phyloP scores from a whole-genome alignment of 2,329 filamentous ascomycete species.

The Epicoccum sorghinum region DNA sequence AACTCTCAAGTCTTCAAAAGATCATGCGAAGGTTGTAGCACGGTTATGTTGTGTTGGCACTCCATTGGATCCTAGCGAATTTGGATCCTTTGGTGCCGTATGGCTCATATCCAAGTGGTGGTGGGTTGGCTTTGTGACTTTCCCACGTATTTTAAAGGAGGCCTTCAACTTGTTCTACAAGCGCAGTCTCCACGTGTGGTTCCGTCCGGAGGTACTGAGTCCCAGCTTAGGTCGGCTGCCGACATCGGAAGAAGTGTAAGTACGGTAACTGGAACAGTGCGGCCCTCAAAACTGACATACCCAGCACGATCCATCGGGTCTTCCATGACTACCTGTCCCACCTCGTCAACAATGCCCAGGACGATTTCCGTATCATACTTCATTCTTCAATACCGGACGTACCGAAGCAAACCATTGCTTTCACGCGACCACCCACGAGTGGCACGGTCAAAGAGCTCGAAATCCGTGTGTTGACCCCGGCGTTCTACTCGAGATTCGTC shows the following conservation, averaged over 20 bases:
- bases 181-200: conserved; percentile 67
- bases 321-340: conserved; percentile 51
- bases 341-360: conserved; percentile 56
- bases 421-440: conserved; percentile 26
- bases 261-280: not conserved
- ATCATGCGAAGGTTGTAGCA: conserved; percentile 66
- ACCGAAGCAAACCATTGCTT: conserved; percentile 22
- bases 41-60: conserved; percentile 61
- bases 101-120: conserved; percentile 64
- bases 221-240: conserved; percentile 62
- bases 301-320: conserved; percentile 43
- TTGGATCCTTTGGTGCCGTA: conserved; percentile 53
- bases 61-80: conserved; percentile 57
- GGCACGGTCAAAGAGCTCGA: conserved; percentile 52
- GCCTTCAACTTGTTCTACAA: conserved; percentile 63
- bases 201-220: conserved; percentile 65
- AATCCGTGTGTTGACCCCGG: conserved; percentile 66
- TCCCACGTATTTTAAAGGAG: conserved; percentile 69
- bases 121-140: conserved; percentile 71
- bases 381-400: conserved; percentile 54
- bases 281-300: conserved; percentile 14
- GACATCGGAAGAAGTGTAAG: conserved; percentile 55
- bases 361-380: conserved; percentile 60
- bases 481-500: conserved; percentile 70
- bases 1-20: conserved; percentile 65